Evolutionary conservation across 306 rosid genomes (phyloP).

Genomic region (Datisca glomerata): DNA sequence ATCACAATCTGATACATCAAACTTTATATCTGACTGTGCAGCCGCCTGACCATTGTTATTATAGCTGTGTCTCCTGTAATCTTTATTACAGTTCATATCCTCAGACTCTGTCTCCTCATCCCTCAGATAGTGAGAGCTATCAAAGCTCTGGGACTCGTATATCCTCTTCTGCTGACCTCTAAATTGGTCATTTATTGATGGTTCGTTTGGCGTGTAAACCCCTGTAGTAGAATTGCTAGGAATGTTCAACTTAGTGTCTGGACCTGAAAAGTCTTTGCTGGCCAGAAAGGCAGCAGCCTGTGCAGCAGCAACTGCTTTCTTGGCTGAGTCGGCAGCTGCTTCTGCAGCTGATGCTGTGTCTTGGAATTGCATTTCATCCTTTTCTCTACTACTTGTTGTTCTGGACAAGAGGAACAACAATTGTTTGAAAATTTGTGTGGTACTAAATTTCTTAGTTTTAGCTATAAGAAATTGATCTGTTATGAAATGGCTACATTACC

Average conservation of each 20-base stretch:
- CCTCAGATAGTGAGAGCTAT: conserved; percentile 26
- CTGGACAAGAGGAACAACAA: conserved; percentile 17
- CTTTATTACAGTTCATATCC: conserved; percentile 15
- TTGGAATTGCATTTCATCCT: conserved; percentile 25
- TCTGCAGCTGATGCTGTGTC: conserved; percentile 68
- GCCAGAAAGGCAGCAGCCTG: conserved; percentile 89
- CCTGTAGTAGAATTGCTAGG: conserved; percentile 10
- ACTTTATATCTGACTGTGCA: conserved; percentile 47
- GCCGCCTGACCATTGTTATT: conserved; percentile 49
- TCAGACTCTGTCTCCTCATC: conserved; percentile 19
- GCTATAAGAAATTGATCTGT: no score
- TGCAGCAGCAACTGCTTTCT: conserved; percentile 83
- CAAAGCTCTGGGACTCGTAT: conserved; percentile 33
- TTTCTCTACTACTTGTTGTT: conserved; percentile 22
- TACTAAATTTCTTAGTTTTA: no score
- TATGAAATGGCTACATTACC: conserved; percentile 10
- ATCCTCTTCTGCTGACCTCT: conserved; percentile 18
- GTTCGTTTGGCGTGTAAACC: no score
- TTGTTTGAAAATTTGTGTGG: no score
- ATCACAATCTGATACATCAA: conserved; percentile 74
- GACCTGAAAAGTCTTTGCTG: conserved; percentile 28
- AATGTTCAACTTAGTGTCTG: conserved; percentile 1
- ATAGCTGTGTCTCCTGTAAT: conserved; percentile 61
- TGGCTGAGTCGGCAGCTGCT: conserved; percentile 86
- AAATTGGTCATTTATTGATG: conserved; percentile 19